Percentiles rank a stretch among this genome's conserved stretches.
These are phyloP conservation scores for Nakazawaea anatomiae DNA, from an alignment of 805 yeast species.

Conservation along the genomic window DNA sequence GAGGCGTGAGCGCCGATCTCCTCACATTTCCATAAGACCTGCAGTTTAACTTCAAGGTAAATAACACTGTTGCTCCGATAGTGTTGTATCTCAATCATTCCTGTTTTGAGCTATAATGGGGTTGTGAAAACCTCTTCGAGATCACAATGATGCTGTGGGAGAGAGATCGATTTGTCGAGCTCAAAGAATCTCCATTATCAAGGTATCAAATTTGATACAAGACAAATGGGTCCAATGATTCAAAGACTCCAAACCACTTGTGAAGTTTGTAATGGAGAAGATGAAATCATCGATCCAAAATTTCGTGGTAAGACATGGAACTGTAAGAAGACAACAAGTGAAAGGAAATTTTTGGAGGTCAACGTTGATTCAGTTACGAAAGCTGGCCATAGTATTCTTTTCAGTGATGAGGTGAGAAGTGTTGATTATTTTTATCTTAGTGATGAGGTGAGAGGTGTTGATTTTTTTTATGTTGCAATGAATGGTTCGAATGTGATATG, in stretches of 20 bases:
- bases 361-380: slow-evolving; percentile 96
- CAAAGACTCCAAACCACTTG: slow-evolving; percentile 96
- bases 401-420: slow-evolving; percentile 69
- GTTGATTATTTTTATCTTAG: slow-evolving; percentile 19
- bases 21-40: too few species aligned
- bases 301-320: slow-evolving; percentile 83
- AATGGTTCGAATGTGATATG: too few species aligned
- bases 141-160: too few species aligned
- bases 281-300: slow-evolving; percentile 79
- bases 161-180: too few species aligned
- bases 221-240: slow-evolving; percentile 99
- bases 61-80: too few species aligned
- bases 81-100: too few species aligned
- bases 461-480: too few species aligned
- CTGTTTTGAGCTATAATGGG: too few species aligned
- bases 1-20: too few species aligned
- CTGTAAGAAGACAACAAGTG: slow-evolving; percentile 83
- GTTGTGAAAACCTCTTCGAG: too few species aligned
- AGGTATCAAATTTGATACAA: slow-evolving; percentile 86
- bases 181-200: slow-evolving; percentile 20
- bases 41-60: too few species aligned
- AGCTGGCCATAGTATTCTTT: slow-evolving; percentile 85
- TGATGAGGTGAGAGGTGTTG: slow-evolving; percentile 56
- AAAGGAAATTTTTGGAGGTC: slow-evolving; percentile 90
- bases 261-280: slow-evolving; percentile 88